Evolutionary conservation across 139 green algal genomes (phyloP).

Genomic region (Chlamydomonas sp.): DNA sequence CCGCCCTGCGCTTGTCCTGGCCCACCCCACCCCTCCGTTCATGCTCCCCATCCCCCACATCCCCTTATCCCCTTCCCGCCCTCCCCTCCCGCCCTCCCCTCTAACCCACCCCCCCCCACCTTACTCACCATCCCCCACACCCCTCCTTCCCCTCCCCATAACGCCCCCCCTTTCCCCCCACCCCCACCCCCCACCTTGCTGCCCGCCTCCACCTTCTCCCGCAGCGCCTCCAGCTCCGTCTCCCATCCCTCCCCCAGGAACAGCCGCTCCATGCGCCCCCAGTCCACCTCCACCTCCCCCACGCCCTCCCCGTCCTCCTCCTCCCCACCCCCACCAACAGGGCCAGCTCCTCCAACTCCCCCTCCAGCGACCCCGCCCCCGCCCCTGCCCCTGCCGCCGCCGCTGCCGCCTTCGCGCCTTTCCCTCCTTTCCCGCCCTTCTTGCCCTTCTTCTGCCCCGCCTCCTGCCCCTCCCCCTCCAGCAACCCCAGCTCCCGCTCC

Average conservation of each 20-base stretch:
- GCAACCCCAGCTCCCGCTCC: not conserved
- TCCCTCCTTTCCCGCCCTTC: not conserved
- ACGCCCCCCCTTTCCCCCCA: too few species aligned
- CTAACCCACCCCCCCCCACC: too few species aligned
- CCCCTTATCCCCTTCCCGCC: not conserved
- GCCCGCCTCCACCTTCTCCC: conserved; percentile 20
- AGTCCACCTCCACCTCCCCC: conserved; percentile 37
- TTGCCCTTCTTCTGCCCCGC: too few species aligned
- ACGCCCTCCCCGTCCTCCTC: not conserved
- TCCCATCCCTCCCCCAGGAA: conserved; percentile 61
- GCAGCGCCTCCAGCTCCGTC: conserved; percentile 46
- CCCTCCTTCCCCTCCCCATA: too few species aligned
- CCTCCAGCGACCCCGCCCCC: conserved; percentile 5
- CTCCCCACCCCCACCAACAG: not conserved
- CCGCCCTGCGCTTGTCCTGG: too few species aligned
- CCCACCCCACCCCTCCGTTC: too few species aligned
- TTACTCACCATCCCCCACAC: too few species aligned
- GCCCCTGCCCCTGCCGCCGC: not conserved
- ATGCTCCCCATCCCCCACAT: conserved; percentile 20
- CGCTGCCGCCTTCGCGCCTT: not conserved
- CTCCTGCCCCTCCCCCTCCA: not conserved
- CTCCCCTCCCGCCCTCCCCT: not conserved
- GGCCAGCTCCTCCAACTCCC: not conserved
- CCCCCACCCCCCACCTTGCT: not conserved
- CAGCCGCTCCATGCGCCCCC: conserved; percentile 41